Percentiles rank a stretch among this genome's conserved stretches.
phyloP scores from a whole-genome alignment of 2,329 filamentous ascomycete genomes.

The Ophiostoma sp. region DNA sequence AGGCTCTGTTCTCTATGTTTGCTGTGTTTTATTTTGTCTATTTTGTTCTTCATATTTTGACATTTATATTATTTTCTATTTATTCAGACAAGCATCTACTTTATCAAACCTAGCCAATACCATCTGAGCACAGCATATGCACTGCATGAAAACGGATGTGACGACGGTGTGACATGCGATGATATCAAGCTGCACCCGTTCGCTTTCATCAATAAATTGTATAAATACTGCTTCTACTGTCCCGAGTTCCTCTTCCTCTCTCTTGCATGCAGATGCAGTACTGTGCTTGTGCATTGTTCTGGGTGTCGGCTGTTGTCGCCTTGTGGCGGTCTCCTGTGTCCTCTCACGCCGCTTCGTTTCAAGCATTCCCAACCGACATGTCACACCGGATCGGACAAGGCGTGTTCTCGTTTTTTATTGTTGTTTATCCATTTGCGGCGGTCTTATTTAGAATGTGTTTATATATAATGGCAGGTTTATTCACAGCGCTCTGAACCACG shows the following conservation, averaged over 20 bases:
- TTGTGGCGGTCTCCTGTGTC: background rate
- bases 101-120: background rate
- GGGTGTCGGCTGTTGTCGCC: background rate
- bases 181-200: background rate
- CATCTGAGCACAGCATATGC: background rate
- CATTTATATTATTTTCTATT: background rate
- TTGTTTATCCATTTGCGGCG: no score
- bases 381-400: background rate
- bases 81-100: no score
- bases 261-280: background rate
- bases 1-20: no score
- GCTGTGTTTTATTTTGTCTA: no score
- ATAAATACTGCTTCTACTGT: background rate
- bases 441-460: no score
- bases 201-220: no score
- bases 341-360: background rate
- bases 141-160: slow-evolving; percentile 4
- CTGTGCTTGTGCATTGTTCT: slow-evolving; percentile 6
- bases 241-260: background rate
- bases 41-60: no score
- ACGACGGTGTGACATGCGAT: background rate
- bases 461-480: no score
- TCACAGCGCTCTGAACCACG: no score
- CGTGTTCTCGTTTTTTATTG: background rate
- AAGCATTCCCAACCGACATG: background rate